phyloP scores from a whole-genome alignment of 805 yeast genomes.

The Priceomyces carsonii region DNA sequence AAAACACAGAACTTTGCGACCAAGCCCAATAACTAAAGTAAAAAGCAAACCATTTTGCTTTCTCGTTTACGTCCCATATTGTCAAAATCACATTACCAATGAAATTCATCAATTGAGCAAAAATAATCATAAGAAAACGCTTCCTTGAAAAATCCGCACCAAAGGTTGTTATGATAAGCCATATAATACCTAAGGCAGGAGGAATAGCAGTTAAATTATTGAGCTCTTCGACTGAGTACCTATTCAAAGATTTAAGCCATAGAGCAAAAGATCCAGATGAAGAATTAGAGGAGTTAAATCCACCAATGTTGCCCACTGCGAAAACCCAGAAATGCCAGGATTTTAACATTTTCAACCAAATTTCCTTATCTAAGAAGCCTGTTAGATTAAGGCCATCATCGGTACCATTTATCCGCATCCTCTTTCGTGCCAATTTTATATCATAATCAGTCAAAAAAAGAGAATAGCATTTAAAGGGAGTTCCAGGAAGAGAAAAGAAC shows the following conservation, averaged over 20 bases:
- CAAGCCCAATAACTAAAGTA: conserved; percentile 60
- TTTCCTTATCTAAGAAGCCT: conserved; percentile 39
- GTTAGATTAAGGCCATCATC: conserved; percentile 23
- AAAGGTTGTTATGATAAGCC: conserved; percentile 38
- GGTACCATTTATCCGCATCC: conserved; percentile 25
- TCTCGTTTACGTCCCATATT: conserved; percentile 56
- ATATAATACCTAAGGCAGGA: conserved; percentile 52
- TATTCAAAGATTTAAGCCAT: conserved; percentile 29
- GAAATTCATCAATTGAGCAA: conserved; percentile 56
- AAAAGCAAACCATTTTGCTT: conserved; percentile 69
- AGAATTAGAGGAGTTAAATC: conserved; percentile 62
- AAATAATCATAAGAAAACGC: conserved; percentile 54
- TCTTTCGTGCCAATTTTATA: conserved; percentile 31
- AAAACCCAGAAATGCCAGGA: conserved; percentile 64
- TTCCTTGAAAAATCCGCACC: conserved; percentile 44
- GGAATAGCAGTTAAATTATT: conserved; percentile 56
- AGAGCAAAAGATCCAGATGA: conserved; percentile 39
- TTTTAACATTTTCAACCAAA: conserved; percentile 54
- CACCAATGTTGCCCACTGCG: conserved; percentile 53
- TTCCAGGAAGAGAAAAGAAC: conserved; percentile 61
- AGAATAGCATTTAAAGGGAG: conserved; percentile 50
- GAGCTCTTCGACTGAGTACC: conserved; percentile 43
- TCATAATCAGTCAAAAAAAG: conserved; percentile 36
- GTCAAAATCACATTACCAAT: conserved; percentile 56
- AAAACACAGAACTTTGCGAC: conserved; percentile 62